Evolutionary conservation across 2,329 filamentous ascomycete genomes (phyloP).

Genomic region (Graphilbum fragrans): DNA sequence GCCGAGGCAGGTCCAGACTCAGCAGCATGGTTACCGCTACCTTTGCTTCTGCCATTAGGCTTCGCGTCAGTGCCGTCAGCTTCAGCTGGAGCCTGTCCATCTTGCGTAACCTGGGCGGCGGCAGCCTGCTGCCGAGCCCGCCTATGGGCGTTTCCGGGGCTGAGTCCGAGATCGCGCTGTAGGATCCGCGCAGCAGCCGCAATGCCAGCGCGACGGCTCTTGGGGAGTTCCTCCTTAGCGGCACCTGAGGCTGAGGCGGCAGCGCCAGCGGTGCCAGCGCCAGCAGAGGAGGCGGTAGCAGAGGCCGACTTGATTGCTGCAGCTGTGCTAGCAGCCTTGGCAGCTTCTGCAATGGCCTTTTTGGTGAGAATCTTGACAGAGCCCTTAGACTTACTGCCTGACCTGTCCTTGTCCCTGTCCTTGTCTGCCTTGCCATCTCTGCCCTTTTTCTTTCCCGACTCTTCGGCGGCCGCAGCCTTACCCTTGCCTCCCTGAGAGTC

Average conservation of each 20-base stretch:
- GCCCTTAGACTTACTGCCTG: slow-evolving; percentile 31
- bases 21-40: not conserved
- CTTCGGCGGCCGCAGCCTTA: not conserved
- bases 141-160: slow-evolving; percentile 49
- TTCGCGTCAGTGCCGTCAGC: not conserved
- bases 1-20: not conserved
- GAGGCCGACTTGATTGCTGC: slow-evolving; percentile 41
- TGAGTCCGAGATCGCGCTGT: slow-evolving; percentile 54
- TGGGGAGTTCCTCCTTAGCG: slow-evolving; percentile 27
- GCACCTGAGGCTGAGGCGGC: slow-evolving; percentile 24
- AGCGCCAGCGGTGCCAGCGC: slow-evolving; percentile 27
- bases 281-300: slow-evolving; percentile 36
- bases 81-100: not conserved
- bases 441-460: slow-evolving; percentile 20
- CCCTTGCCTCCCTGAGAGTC: slow-evolving; percentile 9
- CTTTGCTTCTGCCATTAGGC: not conserved
- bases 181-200: slow-evolving; percentile 52
- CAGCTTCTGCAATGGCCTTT: slow-evolving; percentile 37
- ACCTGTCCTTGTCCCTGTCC: slow-evolving; percentile 46
- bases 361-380: slow-evolving; percentile 53
- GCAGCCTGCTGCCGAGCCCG: slow-evolving; percentile 29
- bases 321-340: slow-evolving; percentile 31
- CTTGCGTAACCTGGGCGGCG: slow-evolving; percentile 26
- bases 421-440: slow-evolving; percentile 48
- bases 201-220: slow-evolving; percentile 48